Evolutionary conservation across 352 stramenopile species (phyloP).

Genomic region (Globisporangium recalcitrans): DNA sequence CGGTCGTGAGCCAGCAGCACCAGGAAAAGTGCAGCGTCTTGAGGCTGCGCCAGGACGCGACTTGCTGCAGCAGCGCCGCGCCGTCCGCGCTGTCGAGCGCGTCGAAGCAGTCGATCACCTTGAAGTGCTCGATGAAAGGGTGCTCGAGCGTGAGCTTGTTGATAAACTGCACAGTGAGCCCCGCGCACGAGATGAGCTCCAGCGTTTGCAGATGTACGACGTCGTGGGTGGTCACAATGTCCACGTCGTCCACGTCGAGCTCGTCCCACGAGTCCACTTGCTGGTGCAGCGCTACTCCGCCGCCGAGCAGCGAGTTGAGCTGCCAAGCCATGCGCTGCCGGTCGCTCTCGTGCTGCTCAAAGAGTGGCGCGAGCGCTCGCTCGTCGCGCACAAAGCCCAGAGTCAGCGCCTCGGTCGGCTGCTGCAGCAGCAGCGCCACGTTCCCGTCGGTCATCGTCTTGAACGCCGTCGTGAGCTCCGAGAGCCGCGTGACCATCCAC

Average conservation of each 20-base stretch:
- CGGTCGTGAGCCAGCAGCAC: constrained; percentile 78
- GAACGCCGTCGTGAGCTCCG: constrained; percentile 57
- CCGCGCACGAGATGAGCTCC: constrained; percentile 64
- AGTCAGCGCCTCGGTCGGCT: constrained; percentile 53
- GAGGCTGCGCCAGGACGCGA: constrained; percentile 47
- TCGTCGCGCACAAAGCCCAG: constrained; percentile 68
- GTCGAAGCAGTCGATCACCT: constrained; percentile 74
- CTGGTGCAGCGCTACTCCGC: constrained; percentile 22
- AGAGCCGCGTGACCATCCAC: constrained; percentile 70
- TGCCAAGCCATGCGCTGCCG: constrained; percentile 44
- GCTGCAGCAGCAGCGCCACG: constrained; percentile 50
- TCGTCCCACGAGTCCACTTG: constrained; percentile 70
- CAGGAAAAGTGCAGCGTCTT: constrained; percentile 72
- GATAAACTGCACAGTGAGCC: constrained; percentile 48
- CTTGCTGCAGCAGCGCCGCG: constrained; percentile 38
- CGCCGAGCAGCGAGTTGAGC: constrained; percentile 18
- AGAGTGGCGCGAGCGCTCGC: constrained; percentile 35
- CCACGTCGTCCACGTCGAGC: constrained; percentile 61
- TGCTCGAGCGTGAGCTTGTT: constrained; percentile 34
- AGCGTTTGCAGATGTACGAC: constrained; percentile 48
- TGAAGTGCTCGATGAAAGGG: constrained; percentile 48
- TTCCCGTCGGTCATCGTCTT: constrained; percentile 71
- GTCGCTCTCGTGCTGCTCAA: constrained; percentile 29
- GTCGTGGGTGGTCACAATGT: constrained; percentile 55
- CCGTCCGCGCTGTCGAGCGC: constrained; percentile 33